These are phyloP conservation scores for Hyphopichia homilentoma DNA, from an alignment of 805 yeast genomes.

Conservation along the genomic window DNA sequence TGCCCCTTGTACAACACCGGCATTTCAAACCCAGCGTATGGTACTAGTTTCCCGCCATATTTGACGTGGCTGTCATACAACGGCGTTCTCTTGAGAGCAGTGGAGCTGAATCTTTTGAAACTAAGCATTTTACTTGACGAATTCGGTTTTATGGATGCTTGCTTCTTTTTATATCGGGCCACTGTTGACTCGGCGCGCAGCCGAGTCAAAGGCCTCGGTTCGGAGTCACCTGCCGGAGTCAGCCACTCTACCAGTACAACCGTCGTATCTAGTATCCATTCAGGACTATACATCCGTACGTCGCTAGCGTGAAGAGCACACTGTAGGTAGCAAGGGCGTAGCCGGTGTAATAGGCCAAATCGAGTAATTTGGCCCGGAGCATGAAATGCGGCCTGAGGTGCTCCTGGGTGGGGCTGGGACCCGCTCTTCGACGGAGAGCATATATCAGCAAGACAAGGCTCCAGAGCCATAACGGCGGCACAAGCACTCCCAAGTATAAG, in stretches of 20 bases:
- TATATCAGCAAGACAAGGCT: no score
- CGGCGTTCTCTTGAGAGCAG: slow-evolving; percentile 62
- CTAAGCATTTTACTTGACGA: no score
- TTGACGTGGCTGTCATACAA: slow-evolving; percentile 74
- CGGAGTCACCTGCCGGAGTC: no score
- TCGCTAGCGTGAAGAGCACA: background rate
- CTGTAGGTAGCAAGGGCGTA: background rate
- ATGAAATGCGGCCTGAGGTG: no score
- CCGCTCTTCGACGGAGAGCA: no score
- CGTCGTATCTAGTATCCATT: background rate
- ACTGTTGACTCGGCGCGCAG: background rate
- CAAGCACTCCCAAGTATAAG: background rate
- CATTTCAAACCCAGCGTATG: slow-evolving; percentile 95
- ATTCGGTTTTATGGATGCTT: slow-evolving; percentile 2
- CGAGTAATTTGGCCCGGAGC: background rate
- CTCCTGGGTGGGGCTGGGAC: no score
- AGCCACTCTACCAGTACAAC: slow-evolving; percentile 1
- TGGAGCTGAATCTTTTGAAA: slow-evolving; percentile 21
- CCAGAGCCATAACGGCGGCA: background rate
- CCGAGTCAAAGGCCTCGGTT: background rate
- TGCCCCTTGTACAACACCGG: slow-evolving; percentile 87
- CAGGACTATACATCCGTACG: no score
- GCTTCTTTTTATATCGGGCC: background rate
- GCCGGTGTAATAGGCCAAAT: background rate
- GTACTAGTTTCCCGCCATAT: slow-evolving; percentile 86